Conservation (phyloP, 306 rosid genomes). For the Ziziphus jujuba region DNA sequence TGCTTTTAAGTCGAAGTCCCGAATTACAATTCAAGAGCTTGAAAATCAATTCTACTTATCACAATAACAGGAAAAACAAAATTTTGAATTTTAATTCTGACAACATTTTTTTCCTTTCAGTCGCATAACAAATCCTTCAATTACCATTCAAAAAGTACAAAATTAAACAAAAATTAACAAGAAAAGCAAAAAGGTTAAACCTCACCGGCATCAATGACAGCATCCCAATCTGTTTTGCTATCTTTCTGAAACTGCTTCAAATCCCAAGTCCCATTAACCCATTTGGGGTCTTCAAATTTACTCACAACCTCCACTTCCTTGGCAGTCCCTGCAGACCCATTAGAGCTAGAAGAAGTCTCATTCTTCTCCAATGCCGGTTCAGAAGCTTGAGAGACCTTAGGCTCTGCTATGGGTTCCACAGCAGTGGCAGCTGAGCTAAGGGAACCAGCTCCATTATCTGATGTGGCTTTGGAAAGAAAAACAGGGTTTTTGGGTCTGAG, state of each 20-base stretch:
- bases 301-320: constrained; percentile 36
- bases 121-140: no score
- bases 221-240: constrained; percentile 86
- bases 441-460: constrained; percentile 57
- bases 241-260: constrained; percentile 80
- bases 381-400: constrained; percentile 28
- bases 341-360: constrained; percentile 38
- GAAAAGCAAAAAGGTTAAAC: neutral
- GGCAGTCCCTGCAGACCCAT: constrained; percentile 49
- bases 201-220: constrained; percentile 95
- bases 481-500: constrained; percentile 39
- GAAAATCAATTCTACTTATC: no score
- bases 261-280: constrained; percentile 96
- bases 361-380: constrained; percentile 22
- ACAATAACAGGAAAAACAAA: no score
- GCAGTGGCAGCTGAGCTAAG: constrained; percentile 37
- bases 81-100: no score
- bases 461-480: constrained; percentile 38
- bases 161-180: no score
- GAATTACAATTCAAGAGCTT: no score
- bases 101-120: no score
- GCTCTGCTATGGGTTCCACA: constrained; percentile 19
- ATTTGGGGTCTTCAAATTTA: constrained; percentile 59
- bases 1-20: no score
- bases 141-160: no score